phyloP scores from a whole-genome alignment of 371 early-diverging fungal genomes.

The Mucor saturninus region DNA sequence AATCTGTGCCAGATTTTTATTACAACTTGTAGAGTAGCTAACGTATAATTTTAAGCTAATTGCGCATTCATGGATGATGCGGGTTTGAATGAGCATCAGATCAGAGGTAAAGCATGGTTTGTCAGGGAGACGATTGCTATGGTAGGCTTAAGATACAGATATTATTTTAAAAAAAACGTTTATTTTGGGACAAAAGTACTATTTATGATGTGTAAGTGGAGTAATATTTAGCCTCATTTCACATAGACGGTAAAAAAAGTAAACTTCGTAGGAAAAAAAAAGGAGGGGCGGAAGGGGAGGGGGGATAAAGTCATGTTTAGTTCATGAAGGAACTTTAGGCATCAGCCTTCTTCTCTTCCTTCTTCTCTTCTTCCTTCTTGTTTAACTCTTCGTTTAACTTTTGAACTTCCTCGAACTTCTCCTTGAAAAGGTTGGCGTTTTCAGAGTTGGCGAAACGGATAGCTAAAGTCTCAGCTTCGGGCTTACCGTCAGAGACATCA shows the following conservation, averaged over 20 bases:
- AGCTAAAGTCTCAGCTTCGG: slow-evolving; percentile 87
- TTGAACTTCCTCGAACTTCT: slow-evolving; percentile 53
- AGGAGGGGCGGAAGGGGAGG: not conserved
- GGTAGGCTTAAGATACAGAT: too few species aligned
- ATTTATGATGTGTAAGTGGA: too few species aligned
- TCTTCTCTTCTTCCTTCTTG: slow-evolving; percentile 40
- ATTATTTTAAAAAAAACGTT: too few species aligned
- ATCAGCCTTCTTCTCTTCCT: slow-evolving; percentile 28
- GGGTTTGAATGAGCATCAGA: too few species aligned
- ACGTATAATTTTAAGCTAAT: too few species aligned
- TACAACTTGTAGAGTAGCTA: too few species aligned
- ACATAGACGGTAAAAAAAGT: not conserved
- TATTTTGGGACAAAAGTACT: too few species aligned
- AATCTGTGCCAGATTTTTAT: too few species aligned
- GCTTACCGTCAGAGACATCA: slow-evolving; percentile 90
- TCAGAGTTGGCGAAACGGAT: slow-evolving; percentile 96
- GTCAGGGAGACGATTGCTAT: too few species aligned
- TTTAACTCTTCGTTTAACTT: slow-evolving; percentile 38
- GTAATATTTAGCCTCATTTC: not conserved
- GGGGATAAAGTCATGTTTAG: not conserved
- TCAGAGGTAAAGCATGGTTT: too few species aligned
- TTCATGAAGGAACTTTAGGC: slow-evolving; percentile 1
- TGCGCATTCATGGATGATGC: too few species aligned
- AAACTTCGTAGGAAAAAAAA: too few species aligned
- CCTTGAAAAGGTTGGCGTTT: slow-evolving; percentile 64